Evolutionary conservation across 2,329 filamentous ascomycete genomes (phyloP), one percentile per base, ranked within the genome.

Genomic region (Alternaria panax): DNA sequence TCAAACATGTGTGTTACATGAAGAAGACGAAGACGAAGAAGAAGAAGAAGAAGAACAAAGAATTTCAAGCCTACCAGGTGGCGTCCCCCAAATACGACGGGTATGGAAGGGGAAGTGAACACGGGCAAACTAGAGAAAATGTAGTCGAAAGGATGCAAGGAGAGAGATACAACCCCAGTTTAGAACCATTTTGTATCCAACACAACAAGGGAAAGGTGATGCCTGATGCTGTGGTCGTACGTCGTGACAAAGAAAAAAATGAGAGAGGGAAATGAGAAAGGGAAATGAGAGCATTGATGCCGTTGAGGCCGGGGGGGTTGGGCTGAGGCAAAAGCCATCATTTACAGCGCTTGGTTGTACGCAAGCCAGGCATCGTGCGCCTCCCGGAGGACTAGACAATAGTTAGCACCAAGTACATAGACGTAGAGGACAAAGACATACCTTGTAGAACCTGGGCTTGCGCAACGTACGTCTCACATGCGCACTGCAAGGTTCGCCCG

Each of bases 401-500:
- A 36, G 51, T 75, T 62, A 75, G 64, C 40, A 50, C n/a, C 6
- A 25, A 14, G n/a, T 18, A 5, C 14, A 16, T 1, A 5, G 7
- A 11, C 22, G 5, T n/a, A 20, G 12, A 30, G 28, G 8, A 27
- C 8, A 2, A 12, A 16, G 14, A 68, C 73, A 60, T 68, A 77
- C 75, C 72, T 60, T 76, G 74, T 62, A 79, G 64, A 48, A 79
- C 75, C 45, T 74, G 70, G 14, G 67, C 67, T 65, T 79, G 77
- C 25, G 68, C 71, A 5, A 63, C 64, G 54, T 70, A 68, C 32
- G 74, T 76, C 63, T 78, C 75, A 48, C 77, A 79, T 40, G 88
- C 87, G 71, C 85, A 87, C 72, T 90, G 88, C 52, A 90, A 78
- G 8, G 85, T 86, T 36, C 84, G 84, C 22, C 87, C 87, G 66